Evolutionary conservation across 2,329 filamentous ascomycete genomes (phyloP).

Genomic region (Penicillium sp.): DNA sequence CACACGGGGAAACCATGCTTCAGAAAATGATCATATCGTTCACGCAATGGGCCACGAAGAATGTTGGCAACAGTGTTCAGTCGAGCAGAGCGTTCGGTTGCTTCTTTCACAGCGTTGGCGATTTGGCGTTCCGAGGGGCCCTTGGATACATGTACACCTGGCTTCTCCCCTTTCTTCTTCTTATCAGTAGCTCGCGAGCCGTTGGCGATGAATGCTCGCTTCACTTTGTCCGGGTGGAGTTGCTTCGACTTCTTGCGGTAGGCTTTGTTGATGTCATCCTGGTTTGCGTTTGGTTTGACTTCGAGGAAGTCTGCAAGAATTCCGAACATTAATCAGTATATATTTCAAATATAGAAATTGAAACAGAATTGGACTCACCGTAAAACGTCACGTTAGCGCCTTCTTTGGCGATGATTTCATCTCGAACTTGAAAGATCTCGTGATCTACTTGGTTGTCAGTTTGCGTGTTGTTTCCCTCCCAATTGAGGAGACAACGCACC

Average conservation of each 20-base stretch:
- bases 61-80: conserved; percentile 82
- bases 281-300: conserved; percentile 66
- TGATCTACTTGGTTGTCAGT: conserved; percentile 59
- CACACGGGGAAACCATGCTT: conserved; percentile 89
- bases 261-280: conserved; percentile 88
- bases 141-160: conserved; percentile 64
- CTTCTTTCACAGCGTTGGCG: conserved; percentile 72
- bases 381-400: conserved; percentile 85
- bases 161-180: conserved; percentile 54
- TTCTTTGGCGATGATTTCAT: conserved; percentile 75
- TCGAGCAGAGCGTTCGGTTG: conserved; percentile 76
- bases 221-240: conserved; percentile 94
- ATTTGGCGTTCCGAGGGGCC: conserved; percentile 70
- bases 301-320: conserved; percentile 71
- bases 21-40: conserved; percentile 93
- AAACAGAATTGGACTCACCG: conserved; percentile 36
- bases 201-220: conserved; percentile 72
- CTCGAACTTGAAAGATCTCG: conserved; percentile 93
- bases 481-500: conserved; percentile 48
- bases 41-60: conserved; percentile 72
- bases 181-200: conserved; percentile 53
- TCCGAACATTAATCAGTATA: not conserved
- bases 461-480: not conserved
- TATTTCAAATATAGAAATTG: not conserved
- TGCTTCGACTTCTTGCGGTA: conserved; percentile 82